Evolutionary conservation across 495 filamentous ascomycete species (phyloP).

Genomic region (Cercophora newfieldiana): DNA sequence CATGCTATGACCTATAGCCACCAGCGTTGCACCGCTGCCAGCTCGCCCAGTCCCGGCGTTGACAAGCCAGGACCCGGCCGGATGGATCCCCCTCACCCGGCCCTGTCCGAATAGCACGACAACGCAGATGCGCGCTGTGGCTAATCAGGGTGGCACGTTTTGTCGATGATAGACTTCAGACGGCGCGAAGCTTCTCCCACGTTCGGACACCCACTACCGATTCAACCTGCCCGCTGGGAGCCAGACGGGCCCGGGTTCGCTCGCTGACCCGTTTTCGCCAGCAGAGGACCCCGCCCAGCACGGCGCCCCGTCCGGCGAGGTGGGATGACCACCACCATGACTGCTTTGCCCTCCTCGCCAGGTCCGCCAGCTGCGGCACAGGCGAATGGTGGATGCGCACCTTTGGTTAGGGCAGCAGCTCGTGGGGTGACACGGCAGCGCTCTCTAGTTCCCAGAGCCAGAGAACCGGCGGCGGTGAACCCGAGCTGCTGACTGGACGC

Average conservation of each 20-base stretch:
- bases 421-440: constrained; percentile 8
- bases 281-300: not conserved
- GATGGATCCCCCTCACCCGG: not conserved
- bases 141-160: not conserved
- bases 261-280: not conserved
- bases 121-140: not conserved
- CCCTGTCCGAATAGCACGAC: not conserved
- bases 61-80: not conserved
- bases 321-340: not conserved
- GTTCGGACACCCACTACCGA: not conserved
- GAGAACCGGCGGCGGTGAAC: constrained; percentile 1
- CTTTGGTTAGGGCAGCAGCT: not conserved
- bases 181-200: not conserved
- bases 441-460: not conserved
- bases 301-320: not conserved
- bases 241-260: not conserved
- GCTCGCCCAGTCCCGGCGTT: not conserved
- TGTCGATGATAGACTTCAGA: not conserved
- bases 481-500: constrained; percentile 7
- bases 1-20: not conserved
- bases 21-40: not conserved
- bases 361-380: not conserved
- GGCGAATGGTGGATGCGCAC: constrained; percentile 1
- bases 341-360: not conserved
- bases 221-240: not conserved